Evolutionary conservation across 2,329 filamentous ascomycete genomes (phyloP).

Genomic region (Colletotrichum orchidophilum): DNA sequence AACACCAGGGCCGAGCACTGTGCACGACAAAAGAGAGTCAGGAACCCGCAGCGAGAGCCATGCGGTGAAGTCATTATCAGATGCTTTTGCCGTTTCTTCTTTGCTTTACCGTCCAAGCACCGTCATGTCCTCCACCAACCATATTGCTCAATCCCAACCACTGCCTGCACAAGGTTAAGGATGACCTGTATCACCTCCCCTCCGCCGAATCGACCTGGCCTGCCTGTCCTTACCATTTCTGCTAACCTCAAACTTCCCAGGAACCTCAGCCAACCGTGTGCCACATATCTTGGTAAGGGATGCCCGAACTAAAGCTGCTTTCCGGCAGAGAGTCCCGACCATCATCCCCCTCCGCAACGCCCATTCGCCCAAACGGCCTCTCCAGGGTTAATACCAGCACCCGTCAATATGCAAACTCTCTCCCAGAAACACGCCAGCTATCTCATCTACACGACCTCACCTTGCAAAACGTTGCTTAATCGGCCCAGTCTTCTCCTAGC

Average conservation of each 20-base stretch:
- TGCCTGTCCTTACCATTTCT: background rate
- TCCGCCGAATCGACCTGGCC: background rate
- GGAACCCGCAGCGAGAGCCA: constrained; percentile 4
- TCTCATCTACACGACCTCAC: constrained; percentile 13
- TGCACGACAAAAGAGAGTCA: constrained; percentile 5
- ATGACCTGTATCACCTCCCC: background rate
- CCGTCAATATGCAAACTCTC: constrained; percentile 19
- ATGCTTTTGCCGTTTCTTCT: constrained; percentile 28
- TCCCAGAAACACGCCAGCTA: constrained; percentile 26
- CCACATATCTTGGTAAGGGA: background rate
- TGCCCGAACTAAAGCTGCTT: background rate
- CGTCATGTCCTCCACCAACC: constrained; percentile 14
- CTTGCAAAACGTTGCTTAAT: constrained; percentile 23
- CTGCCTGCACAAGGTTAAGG: background rate
- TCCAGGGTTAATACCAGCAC: constrained; percentile 26
- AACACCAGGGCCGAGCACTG: background rate
- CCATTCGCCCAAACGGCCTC: constrained; percentile 9
- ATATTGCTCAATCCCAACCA: background rate
- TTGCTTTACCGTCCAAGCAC: constrained; percentile 31
- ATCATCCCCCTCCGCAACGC: constrained; percentile 4
- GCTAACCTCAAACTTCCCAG: background rate
- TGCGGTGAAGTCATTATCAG: constrained; percentile 33
- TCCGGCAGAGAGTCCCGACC: constrained; percentile 5
- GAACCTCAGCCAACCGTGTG: background rate
- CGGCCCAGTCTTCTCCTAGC: background rate